phyloP scores from a whole-genome alignment of 2,329 filamentous ascomycete genomes.

The Pyricularia grisea region DNA sequence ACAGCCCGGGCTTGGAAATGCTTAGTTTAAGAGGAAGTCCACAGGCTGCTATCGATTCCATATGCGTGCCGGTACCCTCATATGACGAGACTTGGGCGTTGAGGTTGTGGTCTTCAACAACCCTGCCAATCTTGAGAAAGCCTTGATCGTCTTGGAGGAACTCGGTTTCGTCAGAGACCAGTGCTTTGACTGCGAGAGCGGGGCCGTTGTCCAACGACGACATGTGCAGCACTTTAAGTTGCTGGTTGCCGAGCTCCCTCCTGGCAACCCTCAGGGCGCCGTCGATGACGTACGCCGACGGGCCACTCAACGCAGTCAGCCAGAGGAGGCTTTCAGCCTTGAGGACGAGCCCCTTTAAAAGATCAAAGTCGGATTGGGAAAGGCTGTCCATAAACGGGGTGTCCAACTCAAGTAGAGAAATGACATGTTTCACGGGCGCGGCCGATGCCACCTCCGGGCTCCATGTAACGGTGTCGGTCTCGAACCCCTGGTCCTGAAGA shows the following conservation, averaged over 20 bases:
- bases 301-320: background rate
- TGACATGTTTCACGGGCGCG: background rate
- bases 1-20: background rate
- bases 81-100: background rate
- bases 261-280: background rate
- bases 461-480: background rate
- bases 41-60: background rate
- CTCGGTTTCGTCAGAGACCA: constrained; percentile 6
- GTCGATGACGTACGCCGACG: background rate
- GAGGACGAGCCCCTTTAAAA: background rate
- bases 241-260: background rate
- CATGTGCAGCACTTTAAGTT: background rate
- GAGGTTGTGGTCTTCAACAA: background rate
- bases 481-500: background rate
- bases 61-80: background rate
- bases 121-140: constrained; percentile 11
- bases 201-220: background rate
- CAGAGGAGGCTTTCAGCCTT: background rate
- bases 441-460: background rate
- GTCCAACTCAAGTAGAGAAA: background rate
- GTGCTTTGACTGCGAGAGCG: background rate
- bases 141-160: constrained; percentile 13
- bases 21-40: background rate
- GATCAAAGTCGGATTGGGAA: background rate
- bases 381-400: background rate